Percentiles rank a stretch among this genome's conserved stretches.
Evolutionary conservation across 1,284 basidiomycete species (phyloP).

Genomic region (Ceratobasidium sp.): DNA sequence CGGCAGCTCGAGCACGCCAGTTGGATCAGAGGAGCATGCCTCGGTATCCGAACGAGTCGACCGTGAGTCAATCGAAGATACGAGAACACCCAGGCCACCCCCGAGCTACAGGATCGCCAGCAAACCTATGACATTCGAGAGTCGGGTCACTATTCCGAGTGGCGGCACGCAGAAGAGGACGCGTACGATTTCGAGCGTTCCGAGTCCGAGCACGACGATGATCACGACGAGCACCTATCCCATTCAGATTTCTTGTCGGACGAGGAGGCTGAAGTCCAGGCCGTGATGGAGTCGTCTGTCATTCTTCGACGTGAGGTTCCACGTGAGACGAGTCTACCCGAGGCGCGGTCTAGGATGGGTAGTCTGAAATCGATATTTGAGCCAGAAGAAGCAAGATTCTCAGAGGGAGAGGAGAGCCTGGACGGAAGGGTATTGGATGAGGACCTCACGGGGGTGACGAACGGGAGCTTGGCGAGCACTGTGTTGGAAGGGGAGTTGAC

Average conservation of each 20-base stretch:
- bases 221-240: background rate
- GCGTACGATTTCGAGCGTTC: background rate
- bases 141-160: background rate
- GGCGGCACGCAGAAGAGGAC: background rate
- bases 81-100: too few relatives aligned
- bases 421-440: background rate
- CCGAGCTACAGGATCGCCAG: too few relatives aligned
- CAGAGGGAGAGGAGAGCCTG: background rate
- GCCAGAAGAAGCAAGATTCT: too few relatives aligned
- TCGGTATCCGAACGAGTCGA: too few relatives aligned
- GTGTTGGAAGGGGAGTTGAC: background rate
- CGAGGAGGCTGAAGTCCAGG: background rate
- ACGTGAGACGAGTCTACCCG: conserved; percentile 30
- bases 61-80: too few relatives aligned
- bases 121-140: background rate
- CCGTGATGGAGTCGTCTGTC: conserved; percentile 8
- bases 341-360: conserved; percentile 8
- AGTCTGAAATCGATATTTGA: background rate
- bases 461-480: background rate
- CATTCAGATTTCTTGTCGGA: background rate
- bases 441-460: background rate
- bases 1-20: too few relatives aligned
- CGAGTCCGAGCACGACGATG: background rate
- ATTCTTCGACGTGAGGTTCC: conserved; percentile 19
- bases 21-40: too few relatives aligned